Evolutionary conservation across 2,329 filamentous ascomycete species (phyloP), one percentile per base, ranked within the genome.

Genomic region (Trichoderma sp.): DNA sequence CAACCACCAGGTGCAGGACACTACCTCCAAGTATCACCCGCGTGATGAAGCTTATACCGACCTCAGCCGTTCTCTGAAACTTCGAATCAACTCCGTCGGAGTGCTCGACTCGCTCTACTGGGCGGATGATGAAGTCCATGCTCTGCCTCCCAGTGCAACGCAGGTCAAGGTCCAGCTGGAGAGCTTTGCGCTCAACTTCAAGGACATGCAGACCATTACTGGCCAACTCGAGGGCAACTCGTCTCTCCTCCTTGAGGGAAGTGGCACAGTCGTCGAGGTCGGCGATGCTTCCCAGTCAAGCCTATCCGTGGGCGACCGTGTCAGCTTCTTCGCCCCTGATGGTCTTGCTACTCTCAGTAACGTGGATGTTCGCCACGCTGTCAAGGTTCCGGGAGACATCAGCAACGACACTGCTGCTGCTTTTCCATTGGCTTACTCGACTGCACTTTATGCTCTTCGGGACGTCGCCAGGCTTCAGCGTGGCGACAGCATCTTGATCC

Each of bases 391-490:
- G 3, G 47, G 60, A n/a, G 44, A 12, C 5, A 30, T 66, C 5
- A n/a, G 15, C n/a, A 45, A 30, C 2, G 61, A 59, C 1, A 19
- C 17, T 21, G 65, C 65, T 7, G 26, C 65, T 12, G 39, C 55
- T 5, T 39, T 64, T 17, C 65, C 65, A 3, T 17, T 66, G 41
- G 61, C 60, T 21, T 66, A 64, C 24, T 59, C 61, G 7, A 59
- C 65, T 17, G 65, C 55, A 2, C 47, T 66, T 12, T 64, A 48
- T 43, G 45, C 67, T 4, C 66, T 78, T 1, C 55, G 70, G 17
- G 34, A 72, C 12, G n/a, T 72, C n/a, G 75, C 69, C 7, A 64
- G 70, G 5, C 64, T 78, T 7, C 57, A 66, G 14, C 65, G 64
- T 3, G 71, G 71, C 7, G 61, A 72, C 26, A 63, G 34, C 4